Percentiles rank a stretch among this genome's conserved stretches.
Evolutionary conservation across 2,329 filamentous ascomycete species (phyloP).

Genomic region (Ophiobolus disseminans): DNA sequence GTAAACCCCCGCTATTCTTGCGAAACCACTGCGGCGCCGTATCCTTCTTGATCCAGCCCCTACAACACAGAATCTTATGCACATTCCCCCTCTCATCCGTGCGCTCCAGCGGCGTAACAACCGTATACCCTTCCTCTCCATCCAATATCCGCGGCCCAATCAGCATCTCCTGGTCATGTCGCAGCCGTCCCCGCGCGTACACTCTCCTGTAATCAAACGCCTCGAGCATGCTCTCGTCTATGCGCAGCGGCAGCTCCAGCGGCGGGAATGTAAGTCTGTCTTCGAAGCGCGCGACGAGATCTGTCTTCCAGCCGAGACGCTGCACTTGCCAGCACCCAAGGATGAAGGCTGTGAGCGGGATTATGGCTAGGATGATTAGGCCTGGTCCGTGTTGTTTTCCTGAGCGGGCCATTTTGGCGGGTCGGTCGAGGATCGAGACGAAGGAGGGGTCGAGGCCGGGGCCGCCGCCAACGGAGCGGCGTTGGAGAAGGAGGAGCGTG

Average conservation of each 20-base stretch:
- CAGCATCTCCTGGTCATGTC: conserved; percentile 95
- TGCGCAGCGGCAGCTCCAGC: conserved; percentile 79
- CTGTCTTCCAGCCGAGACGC: conserved; percentile 90
- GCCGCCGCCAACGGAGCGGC: conserved; percentile 30
- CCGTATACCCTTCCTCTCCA: conserved; percentile 87
- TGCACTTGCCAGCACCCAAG: conserved; percentile 96
- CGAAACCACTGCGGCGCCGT: conserved; percentile 69
- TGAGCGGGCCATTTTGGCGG: conserved; percentile 77
- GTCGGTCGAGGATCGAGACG: conserved; percentile 85
- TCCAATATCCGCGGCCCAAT: conserved; percentile 89
- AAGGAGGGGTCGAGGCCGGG: conserved; percentile 77
- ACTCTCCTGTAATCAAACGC: conserved; percentile 95
- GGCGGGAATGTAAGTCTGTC: conserved; percentile 87
- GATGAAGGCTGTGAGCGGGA: conserved; percentile 87
- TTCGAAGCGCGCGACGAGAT: conserved; percentile 88
- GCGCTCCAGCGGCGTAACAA: conserved; percentile 88
- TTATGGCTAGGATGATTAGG: conserved; percentile 81
- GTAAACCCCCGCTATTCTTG: conserved; percentile 64
- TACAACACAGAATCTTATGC: conserved; percentile 79
- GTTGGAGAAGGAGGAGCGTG: conserved; percentile 19
- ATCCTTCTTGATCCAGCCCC: conserved; percentile 89
- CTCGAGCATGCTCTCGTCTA: conserved; percentile 80
- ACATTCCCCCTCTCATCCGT: conserved; percentile 55
- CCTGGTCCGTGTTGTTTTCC: conserved; percentile 80
- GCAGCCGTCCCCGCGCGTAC: conserved; percentile 72